phyloP scores from a whole-genome alignment of 495 filamentous ascomycete genomes.

The Penicillium crystallinum region DNA sequence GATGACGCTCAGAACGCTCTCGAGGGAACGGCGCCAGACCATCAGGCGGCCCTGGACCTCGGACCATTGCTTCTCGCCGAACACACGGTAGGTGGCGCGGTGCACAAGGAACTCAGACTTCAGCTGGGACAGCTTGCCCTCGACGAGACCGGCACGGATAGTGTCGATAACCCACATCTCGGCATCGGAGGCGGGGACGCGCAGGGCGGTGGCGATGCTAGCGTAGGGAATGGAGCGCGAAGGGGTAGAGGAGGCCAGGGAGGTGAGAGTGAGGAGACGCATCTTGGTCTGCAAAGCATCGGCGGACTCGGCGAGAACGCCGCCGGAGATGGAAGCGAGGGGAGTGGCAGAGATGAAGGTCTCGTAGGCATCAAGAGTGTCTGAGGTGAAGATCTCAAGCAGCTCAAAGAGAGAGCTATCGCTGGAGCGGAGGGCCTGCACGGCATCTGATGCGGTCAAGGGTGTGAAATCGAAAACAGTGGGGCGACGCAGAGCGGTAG shows the following conservation, averaged over 20 bases:
- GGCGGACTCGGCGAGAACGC: conserved; percentile 54
- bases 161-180: conserved; percentile 99
- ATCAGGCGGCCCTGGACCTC: conserved; percentile 86
- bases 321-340: conserved; percentile 39
- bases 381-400: conserved; percentile 89
- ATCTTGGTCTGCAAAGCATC: conserved; percentile 88
- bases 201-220: conserved; percentile 73
- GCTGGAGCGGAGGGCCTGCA: conserved; percentile 79
- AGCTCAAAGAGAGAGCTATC: conserved; percentile 82
- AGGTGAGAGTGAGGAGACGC: conserved; percentile 87
- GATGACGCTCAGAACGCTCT: conserved; percentile 68
- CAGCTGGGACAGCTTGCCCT: conserved; percentile 89
- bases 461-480: conserved; percentile 91
- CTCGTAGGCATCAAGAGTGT: conserved; percentile 88
- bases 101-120: conserved; percentile 91
- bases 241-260: conserved; percentile 73
- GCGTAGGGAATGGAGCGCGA: conserved; percentile 81
- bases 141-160: conserved; percentile 87
- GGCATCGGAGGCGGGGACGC: conserved; percentile 74
- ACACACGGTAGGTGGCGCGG: conserved; percentile 88
- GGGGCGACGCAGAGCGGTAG: conserved; percentile 68
- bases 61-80: conserved; percentile 96
- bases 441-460: conserved; percentile 74
- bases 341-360: conserved; percentile 63
- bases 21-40: conserved; percentile 77